Evolutionary conservation across 164 flowering plant genomes (phyloP), one percentile per base, ranked within the genome.

Genomic region (Echeveria elegans): DNA sequence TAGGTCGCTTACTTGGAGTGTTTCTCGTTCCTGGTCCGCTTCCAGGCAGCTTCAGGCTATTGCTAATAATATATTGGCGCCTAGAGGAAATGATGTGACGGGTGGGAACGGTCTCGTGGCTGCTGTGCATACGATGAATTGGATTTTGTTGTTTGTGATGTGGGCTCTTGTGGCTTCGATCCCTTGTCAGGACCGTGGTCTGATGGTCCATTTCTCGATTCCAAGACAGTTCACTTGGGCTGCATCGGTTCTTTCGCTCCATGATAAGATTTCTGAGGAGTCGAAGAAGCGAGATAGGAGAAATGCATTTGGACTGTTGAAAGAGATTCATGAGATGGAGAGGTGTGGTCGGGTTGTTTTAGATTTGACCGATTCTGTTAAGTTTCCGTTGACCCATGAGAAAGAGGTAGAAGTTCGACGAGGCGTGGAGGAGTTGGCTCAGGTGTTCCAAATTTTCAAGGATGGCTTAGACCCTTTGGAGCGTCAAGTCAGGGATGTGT

Each of bases 121-220:
- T 28, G 76, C 89, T 21, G 88, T 89, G 30, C 90, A 68, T 63
- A 81, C 92, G 0, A 89, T 90, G 95, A 85, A 71, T 50, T 79
- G 80, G 14, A 76, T 93, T 21, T 73, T 90, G 38, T 63, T 83
- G 70, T 86, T 90, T 64, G 92, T 84, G 52, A 86, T 83, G 92
- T 90, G 96, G 98, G 82, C 88, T 4, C 80, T 93, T 1, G 97
- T 93, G 41, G 97, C 98, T 4, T 94, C 98, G 1, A 90, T 89
- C 32, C 98, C 98, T 10, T 93, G 98, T 69, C 98, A 93, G 72
- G 97, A 93, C 67, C 81, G 97, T 1, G 96, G 98, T 2, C 82
- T 93, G 28, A 92, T 88, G 52, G 80, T 74, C 0, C 95, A 90
- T 68, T 88, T 90, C 67, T 72, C 82, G 5, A 65, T 80, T 12